These are phyloP conservation scores for Myriosclerotinia scirpicola DNA, from an alignment of 2,329 filamentous ascomycete species.

Conservation along the genomic window DNA sequence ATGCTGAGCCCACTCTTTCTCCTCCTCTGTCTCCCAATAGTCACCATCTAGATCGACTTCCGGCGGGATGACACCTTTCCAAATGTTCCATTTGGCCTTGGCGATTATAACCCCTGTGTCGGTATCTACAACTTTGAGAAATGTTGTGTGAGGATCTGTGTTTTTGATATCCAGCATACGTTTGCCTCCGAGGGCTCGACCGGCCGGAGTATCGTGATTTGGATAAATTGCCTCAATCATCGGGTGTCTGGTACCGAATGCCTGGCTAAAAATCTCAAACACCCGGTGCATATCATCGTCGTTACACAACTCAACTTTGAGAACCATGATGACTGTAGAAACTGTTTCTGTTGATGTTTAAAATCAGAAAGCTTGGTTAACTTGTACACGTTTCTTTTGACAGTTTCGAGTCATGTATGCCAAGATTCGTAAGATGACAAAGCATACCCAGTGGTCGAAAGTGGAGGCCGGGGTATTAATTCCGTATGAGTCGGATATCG, in stretches of 20 bases:
- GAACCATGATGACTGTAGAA: neutral
- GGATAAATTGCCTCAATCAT: constrained; percentile 18
- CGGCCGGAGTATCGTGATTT: constrained; percentile 10
- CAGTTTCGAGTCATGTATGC: neutral
- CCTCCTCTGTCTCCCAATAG: constrained; percentile 14
- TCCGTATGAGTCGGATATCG: neutral
- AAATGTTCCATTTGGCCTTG: constrained; percentile 18
- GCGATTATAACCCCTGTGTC: constrained; percentile 10
- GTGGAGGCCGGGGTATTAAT: neutral
- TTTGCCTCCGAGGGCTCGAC: neutral
- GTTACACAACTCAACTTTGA: constrained; percentile 20
- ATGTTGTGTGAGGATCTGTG: constrained; percentile 1
- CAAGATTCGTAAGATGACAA: constrained; percentile 8
- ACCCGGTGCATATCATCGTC: constrained; percentile 19
- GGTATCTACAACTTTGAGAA: constrained; percentile 11
- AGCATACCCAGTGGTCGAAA: neutral
- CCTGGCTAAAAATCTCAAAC: constrained; percentile 16
- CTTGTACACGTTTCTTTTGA: neutral
- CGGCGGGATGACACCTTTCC: constrained; percentile 17
- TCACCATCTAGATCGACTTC: constrained; percentile 15
- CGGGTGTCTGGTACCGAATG: constrained; percentile 1
- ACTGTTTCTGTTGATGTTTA: neutral
- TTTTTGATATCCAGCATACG: constrained; percentile 14
- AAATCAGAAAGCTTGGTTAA: neutral
- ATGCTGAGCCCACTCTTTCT: constrained; percentile 20